These are phyloP conservation scores for Hamamelis virginiana DNA, from an alignment of 164 flowering plant species.

Conservation along the genomic window DNA sequence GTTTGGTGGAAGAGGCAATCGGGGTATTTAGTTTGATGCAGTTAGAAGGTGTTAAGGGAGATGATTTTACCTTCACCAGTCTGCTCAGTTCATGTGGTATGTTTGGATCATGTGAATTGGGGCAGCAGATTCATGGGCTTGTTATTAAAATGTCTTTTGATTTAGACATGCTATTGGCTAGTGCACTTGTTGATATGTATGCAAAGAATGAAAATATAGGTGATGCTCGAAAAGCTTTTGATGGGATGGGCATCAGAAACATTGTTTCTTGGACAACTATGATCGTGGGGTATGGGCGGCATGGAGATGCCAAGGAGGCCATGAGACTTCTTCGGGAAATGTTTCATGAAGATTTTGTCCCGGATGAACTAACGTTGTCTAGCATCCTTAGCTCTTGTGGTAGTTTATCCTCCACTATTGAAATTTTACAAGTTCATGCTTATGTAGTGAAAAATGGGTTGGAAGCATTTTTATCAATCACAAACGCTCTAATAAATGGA, in stretches of 20 bases:
- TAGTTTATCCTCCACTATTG: constrained; percentile 33
- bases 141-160: constrained; percentile 37
- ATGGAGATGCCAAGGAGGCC: constrained; percentile 58
- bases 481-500: constrained; percentile 51
- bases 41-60: constrained; percentile 38
- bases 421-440: constrained; percentile 51
- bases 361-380: constrained; percentile 64
- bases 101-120: constrained; percentile 27
- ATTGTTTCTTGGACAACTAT: constrained; percentile 68
- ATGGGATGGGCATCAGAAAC: constrained; percentile 46
- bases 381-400: constrained; percentile 67
- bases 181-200: constrained; percentile 66
- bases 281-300: constrained; percentile 61
- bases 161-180: constrained; percentile 48
- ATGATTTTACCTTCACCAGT: constrained; percentile 54
- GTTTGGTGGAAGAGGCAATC: constrained; percentile 35
- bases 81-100: constrained; percentile 40
- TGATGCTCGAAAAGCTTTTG: constrained; percentile 56
- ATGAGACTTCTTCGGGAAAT: constrained; percentile 44
- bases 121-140: constrained; percentile 56
- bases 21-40: constrained; percentile 43
- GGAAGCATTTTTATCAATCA: constrained; percentile 34
- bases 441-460: constrained; percentile 37
- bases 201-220: constrained; percentile 37
- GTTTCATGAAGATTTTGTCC: constrained; percentile 36